These are phyloP conservation scores for Pittosporum tobira DNA, from an alignment of 129 eudicot species.

Conservation along the genomic window DNA sequence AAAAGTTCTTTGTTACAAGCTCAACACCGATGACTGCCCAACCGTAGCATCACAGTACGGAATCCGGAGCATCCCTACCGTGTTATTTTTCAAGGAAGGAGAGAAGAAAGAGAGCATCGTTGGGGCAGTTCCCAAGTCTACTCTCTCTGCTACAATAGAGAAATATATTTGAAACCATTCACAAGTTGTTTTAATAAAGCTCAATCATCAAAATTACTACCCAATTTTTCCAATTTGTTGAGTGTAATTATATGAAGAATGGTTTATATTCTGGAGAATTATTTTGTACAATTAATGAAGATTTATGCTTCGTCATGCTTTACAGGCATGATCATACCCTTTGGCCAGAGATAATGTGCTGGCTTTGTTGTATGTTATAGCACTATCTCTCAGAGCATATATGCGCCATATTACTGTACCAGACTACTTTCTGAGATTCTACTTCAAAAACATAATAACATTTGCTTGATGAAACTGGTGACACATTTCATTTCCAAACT, in stretches of 20 bases:
- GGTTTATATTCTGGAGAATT: background rate
- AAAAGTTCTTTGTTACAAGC: slow-evolving; percentile 29
- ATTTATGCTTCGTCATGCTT: background rate
- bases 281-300: background rate
- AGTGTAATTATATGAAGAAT: background rate
- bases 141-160: slow-evolving; percentile 31
- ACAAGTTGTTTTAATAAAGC: slow-evolving; percentile 1
- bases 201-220: background rate
- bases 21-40: slow-evolving; percentile 53
- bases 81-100: slow-evolving; percentile 52
- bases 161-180: slow-evolving; percentile 32
- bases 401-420: no score
- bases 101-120: slow-evolving; percentile 37
- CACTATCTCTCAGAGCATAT: no score
- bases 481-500: no score
- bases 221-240: background rate
- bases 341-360: background rate
- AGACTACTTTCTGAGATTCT: no score
- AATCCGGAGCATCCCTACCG: slow-evolving; percentile 47
- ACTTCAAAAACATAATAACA: no score
- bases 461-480: no score
- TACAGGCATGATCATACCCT: background rate
- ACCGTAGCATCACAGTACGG: slow-evolving; percentile 35
- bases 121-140: slow-evolving; percentile 55
- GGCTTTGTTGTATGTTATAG: background rate